Evolutionary conservation across 1,139 yeast genomes (phyloP).

Genomic region (Yamadazyma aaseri): DNA sequence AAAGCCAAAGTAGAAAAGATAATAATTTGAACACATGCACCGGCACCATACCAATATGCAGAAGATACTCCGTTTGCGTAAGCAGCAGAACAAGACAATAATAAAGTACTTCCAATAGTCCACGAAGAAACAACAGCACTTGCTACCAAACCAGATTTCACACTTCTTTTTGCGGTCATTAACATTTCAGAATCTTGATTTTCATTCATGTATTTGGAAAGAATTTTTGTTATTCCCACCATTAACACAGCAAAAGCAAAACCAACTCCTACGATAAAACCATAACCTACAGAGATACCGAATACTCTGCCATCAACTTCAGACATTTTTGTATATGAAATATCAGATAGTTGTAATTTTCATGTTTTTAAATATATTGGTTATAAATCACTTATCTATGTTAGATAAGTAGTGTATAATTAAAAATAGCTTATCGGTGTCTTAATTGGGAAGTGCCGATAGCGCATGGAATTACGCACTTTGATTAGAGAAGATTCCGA

Average conservation of each 20-base stretch:
- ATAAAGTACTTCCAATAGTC: conserved; percentile 40
- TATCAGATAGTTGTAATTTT: too few species aligned
- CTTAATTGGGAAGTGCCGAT: too few species aligned
- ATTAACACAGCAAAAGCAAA: conserved; percentile 38
- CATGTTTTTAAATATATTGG: too few species aligned
- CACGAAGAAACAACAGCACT: conserved; percentile 39
- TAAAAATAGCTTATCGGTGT: too few species aligned
- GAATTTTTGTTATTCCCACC: conserved; percentile 30
- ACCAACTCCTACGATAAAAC: conserved; percentile 39
- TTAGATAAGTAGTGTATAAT: too few species aligned
- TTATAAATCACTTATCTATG: too few species aligned
- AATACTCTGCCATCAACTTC: conserved; percentile 13
- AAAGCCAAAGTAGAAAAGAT: conserved; percentile 75
- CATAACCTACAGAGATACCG: conserved; percentile 33
- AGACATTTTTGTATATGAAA: too few species aligned
- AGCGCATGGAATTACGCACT: too few species aligned
- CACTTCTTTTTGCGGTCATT: conserved; percentile 36
- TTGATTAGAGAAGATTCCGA: too few species aligned
- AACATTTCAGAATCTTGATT: conserved; percentile 39
- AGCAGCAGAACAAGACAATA: conserved; percentile 30
- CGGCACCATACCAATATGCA: conserved; percentile 73
- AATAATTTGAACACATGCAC: conserved; percentile 72
- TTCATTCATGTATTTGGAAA: conserved; percentile 31
- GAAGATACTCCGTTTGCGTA: conserved; percentile 43
- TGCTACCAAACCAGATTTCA: conserved; percentile 35